Evolutionary conservation across 306 rosid genomes (phyloP).

Genomic region (Psophocarpus tetragonolobus): DNA sequence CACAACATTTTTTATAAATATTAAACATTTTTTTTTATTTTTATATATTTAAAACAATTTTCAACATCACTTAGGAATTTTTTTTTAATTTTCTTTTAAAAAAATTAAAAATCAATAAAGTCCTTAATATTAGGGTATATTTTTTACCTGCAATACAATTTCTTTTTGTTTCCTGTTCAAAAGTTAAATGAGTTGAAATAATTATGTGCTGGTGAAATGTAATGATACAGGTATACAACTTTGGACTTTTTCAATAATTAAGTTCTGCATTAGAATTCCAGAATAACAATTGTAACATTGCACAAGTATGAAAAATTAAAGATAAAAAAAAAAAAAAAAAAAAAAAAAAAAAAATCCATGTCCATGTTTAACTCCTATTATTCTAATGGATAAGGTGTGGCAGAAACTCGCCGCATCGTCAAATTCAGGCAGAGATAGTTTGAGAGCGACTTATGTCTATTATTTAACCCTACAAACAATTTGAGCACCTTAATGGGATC

Average conservation of each 20-base stretch:
- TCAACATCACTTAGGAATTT: no score
- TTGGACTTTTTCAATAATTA: constrained; percentile 10
- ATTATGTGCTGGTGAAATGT: background rate
- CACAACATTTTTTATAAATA: no score
- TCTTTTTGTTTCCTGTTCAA: no score
- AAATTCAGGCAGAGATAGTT: constrained; percentile 5
- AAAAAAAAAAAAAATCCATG: background rate
- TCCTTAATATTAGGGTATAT: background rate
- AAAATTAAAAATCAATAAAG: no score
- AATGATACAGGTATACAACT: background rate
- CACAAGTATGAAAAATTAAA: background rate
- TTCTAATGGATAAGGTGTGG: constrained; percentile 37
- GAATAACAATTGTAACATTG: background rate
- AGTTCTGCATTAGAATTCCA: background rate
- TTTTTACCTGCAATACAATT: background rate
- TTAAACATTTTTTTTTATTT: no score
- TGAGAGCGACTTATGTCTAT: constrained; percentile 2
- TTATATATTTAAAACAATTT: no score
- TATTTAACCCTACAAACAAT: background rate
- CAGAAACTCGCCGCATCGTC: constrained; percentile 37
- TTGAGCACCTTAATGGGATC: constrained; percentile 32
- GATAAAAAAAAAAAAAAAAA: background rate
- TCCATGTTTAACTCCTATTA: background rate
- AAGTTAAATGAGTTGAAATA: no score
- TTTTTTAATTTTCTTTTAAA: no score